phyloP scores from a whole-genome alignment of 176 grass and related monocot species.

The Secale cereale region DNA sequence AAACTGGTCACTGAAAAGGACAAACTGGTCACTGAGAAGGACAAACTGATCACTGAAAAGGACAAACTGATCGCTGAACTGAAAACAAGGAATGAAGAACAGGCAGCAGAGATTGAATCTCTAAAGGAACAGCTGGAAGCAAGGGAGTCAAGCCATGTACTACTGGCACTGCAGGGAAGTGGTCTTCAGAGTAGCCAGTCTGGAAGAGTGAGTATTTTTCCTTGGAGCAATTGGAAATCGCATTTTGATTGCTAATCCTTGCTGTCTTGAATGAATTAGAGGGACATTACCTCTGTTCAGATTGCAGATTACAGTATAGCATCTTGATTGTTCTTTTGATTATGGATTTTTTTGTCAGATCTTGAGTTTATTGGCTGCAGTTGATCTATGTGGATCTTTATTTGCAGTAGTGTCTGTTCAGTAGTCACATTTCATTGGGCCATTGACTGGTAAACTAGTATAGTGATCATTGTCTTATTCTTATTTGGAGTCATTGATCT shows the following conservation, averaged over 20 bases:
- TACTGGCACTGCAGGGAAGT: not conserved
- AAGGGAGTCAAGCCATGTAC: not conserved
- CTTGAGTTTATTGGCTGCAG: not conserved
- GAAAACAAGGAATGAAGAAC: constrained; percentile 9
- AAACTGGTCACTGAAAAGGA: too few relatives aligned
- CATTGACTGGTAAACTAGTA: not conserved
- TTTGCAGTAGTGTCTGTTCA: not conserved
- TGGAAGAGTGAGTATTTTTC: not conserved
- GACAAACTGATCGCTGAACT: not conserved
- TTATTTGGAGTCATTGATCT: too few relatives aligned
- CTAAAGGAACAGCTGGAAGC: not conserved
- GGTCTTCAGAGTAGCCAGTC: not conserved
- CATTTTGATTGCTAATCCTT: not conserved
- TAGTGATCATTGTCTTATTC: too few relatives aligned
- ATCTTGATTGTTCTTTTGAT: not conserved
- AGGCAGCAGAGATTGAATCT: constrained; percentile 5
- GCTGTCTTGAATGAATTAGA: not conserved
- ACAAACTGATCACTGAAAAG: not conserved
- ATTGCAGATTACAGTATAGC: not conserved
- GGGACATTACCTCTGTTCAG: not conserved
- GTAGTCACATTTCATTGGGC: not conserved
- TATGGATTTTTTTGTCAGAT: not conserved
- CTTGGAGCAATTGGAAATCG: not conserved
- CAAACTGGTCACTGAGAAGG: too few relatives aligned
- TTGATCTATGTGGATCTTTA: not conserved